phyloP scores from a whole-genome alignment of 768 basidiomycete species.

The Collybiopsis luxurians region DNA sequence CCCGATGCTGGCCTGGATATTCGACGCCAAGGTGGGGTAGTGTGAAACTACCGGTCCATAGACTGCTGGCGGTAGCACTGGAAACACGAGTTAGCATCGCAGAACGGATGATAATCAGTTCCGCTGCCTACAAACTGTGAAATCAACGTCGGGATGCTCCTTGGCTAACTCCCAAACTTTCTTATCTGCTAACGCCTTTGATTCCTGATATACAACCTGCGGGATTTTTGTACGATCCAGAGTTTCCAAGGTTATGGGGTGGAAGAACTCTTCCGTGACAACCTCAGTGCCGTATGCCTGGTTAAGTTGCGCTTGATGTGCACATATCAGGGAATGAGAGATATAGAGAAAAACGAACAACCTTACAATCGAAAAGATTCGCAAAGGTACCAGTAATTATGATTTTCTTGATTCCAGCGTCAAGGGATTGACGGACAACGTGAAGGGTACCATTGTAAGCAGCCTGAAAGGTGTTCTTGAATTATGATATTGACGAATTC shows the following conservation, averaged over 20 bases:
- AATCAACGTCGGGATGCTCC: slow-evolving; percentile 14
- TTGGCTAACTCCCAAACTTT: slow-evolving; percentile 13
- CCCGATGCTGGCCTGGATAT: neutral
- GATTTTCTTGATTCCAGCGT: slow-evolving; percentile 20
- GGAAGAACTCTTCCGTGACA: neutral
- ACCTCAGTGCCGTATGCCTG: slow-evolving; percentile 1
- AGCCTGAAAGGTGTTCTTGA: slow-evolving; percentile 11
- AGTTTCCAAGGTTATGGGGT: slow-evolving; percentile 9
- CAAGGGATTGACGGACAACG: slow-evolving; percentile 20
- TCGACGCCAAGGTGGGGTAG: neutral
- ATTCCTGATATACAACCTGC: slow-evolving; percentile 7
- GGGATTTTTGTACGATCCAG: slow-evolving; percentile 8
- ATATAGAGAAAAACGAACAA: neutral
- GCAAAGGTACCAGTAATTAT: slow-evolving; percentile 20
- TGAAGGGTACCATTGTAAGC: slow-evolving; percentile 24
- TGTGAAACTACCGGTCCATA: slow-evolving; percentile 19
- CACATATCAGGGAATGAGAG: neutral
- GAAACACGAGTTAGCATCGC: neutral
- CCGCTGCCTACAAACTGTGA: slow-evolving; percentile 10
- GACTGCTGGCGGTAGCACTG: slow-evolving; percentile 17
- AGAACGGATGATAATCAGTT: neutral
- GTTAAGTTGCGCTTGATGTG: neutral
- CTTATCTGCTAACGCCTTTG: slow-evolving; percentile 13
- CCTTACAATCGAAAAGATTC: slow-evolving; percentile 11
- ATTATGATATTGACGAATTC: neutral